These are phyloP conservation scores for Echium plantagineum DNA, from an alignment of 257 asterid genomes.

Conservation along the genomic window DNA sequence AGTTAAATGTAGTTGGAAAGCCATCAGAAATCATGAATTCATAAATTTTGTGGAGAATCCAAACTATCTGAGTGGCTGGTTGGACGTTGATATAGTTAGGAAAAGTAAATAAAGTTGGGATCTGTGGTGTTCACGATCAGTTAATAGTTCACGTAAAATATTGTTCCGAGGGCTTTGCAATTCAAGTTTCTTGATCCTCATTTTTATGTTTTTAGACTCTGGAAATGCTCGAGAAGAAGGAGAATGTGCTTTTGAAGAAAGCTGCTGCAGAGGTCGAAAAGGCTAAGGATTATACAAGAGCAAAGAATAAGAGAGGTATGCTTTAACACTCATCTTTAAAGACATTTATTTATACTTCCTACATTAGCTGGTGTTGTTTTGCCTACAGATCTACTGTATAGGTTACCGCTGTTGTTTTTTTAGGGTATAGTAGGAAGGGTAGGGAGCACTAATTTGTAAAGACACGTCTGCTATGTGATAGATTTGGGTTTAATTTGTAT, in stretches of 20 bases:
- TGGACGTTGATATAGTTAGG: background rate
- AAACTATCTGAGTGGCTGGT: background rate
- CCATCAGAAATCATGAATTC: background rate
- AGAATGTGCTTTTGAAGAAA: slow-evolving; percentile 61
- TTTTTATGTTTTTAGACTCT: slow-evolving; percentile 38
- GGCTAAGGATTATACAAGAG: slow-evolving; percentile 70
- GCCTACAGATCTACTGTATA: background rate
- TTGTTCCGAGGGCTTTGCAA: background rate
- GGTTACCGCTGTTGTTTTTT: background rate
- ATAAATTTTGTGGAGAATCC: background rate
- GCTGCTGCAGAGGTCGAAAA: slow-evolving; percentile 62
- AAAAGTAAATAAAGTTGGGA: background rate
- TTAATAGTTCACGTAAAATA: background rate
- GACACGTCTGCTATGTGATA: background rate
- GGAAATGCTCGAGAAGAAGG: slow-evolving; percentile 79
- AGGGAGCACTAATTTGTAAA: no score
- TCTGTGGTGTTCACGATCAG: background rate
- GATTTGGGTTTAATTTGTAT: background rate
- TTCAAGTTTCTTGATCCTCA: background rate
- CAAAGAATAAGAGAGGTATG: slow-evolving; percentile 65
- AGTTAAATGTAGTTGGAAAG: background rate
- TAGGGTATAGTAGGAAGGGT: background rate
- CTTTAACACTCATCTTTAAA: background rate
- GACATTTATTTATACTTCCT: background rate
- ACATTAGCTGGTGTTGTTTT: background rate